Evolutionary conservation across 2,329 filamentous ascomycete genomes (phyloP).

Genomic region (Aspergillus terreus): DNA sequence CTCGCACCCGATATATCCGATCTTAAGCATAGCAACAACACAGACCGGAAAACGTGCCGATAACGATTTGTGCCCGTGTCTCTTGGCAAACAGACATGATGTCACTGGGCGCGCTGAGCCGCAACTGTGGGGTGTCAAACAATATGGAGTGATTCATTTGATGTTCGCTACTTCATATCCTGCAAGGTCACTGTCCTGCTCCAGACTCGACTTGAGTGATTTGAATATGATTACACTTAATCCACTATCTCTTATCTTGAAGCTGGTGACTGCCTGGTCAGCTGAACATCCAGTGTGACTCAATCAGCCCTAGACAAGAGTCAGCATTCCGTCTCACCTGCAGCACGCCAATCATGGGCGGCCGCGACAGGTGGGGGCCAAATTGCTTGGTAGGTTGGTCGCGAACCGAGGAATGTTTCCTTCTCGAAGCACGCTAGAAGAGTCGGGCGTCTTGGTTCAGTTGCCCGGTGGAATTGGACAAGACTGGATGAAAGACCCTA

Average conservation of each 20-base stretch:
- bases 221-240: too few relatives aligned
- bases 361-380: constrained; percentile 1
- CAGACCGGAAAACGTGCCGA: too few relatives aligned
- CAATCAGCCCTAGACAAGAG: background rate
- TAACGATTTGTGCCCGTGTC: background rate
- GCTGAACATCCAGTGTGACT: background rate
- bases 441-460: constrained; percentile 1
- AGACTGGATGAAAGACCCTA: too few relatives aligned
- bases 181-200: too few relatives aligned
- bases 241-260: background rate
- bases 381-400: background rate
- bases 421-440: constrained; percentile 28
- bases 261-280: background rate
- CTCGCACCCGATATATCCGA: too few relatives aligned
- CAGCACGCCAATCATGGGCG: background rate
- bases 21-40: background rate
- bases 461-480: too few relatives aligned
- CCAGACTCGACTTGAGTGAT: too few relatives aligned
- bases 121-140: background rate
- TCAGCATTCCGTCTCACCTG: background rate
- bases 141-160: too few relatives aligned
- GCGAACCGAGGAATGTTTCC: background rate
- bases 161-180: too few relatives aligned
- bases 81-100: background rate
- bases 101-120: background rate